phyloP scores from a whole-genome alignment of 2,329 filamentous ascomycete species.

The Zelopaecilomyces penicillatus region DNA sequence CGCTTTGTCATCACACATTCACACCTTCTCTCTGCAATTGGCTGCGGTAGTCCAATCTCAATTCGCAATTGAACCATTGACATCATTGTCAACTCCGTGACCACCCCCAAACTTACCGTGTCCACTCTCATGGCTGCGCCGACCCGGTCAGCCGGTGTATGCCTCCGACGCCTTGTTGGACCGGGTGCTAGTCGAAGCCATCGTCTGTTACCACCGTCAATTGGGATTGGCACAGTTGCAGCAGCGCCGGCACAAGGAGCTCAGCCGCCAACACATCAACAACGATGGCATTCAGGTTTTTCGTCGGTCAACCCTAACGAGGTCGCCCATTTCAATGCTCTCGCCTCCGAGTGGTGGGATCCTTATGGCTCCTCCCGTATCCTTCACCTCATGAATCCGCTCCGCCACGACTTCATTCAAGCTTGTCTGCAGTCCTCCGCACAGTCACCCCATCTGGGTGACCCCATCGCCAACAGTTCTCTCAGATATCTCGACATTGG shows the following conservation, averaged over 20 bases:
- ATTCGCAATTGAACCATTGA: background rate
- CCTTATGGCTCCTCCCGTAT: conserved; percentile 85
- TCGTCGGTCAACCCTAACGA: conserved; percentile 81
- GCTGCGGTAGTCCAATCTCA: background rate
- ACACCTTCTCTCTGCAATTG: background rate
- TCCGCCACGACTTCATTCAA: conserved; percentile 86
- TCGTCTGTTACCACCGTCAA: background rate
- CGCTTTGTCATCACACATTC: too few relatives aligned
- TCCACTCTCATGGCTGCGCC: conserved; percentile 9
- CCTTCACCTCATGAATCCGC: conserved; percentile 95
- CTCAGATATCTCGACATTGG: conserved; percentile 82
- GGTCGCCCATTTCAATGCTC: conserved; percentile 86
- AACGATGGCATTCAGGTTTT: conserved; percentile 23
- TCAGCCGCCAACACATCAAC: background rate
- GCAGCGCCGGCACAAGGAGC: background rate
- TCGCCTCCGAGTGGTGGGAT: conserved; percentile 96
- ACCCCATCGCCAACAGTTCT: conserved; percentile 17
- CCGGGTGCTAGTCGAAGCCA: background rate
- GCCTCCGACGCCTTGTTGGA: conserved; percentile 2
- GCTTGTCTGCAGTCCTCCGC: conserved; percentile 52
- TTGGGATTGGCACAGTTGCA: background rate
- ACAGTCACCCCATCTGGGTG: conserved; percentile 25
- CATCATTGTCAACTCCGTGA: background rate
- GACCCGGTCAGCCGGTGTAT: conserved; percentile 5
- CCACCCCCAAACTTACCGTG: conserved; percentile 3